Conservation (phyloP, 179 eudicot genomes). For the Kewa caespitosa region DNA sequence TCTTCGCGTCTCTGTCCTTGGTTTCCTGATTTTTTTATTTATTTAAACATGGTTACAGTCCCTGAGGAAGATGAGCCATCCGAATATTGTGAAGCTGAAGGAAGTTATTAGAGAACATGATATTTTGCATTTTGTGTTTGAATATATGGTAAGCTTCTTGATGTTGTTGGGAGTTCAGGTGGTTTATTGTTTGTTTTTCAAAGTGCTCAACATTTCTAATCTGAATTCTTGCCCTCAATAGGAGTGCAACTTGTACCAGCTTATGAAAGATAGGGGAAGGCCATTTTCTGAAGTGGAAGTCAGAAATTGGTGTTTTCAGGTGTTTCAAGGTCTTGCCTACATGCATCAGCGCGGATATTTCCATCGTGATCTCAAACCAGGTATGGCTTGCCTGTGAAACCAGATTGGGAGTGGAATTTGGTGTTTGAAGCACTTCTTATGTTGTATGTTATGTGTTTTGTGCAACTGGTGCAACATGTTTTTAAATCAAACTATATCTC, state of each 20-base stretch:
- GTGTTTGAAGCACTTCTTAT: neutral
- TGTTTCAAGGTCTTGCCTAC: conserved; percentile 91
- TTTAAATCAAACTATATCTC: too few species aligned
- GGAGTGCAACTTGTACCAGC: conserved; percentile 59
- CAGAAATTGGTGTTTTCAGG: conserved; percentile 90
- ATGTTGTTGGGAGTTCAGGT: neutral
- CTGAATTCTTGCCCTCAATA: conserved; percentile 2
- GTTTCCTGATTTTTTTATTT: conserved; percentile 10
- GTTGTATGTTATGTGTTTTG: neutral
- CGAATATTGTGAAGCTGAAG: conserved; percentile 95
- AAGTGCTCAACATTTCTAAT: neutral
- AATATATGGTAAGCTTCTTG: conserved; percentile 69
- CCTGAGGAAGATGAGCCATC: conserved; percentile 89
- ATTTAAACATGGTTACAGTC: conserved; percentile 66
- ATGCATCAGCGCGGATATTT: conserved; percentile 94
- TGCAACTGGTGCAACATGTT: neutral
- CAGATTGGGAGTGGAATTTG: neutral
- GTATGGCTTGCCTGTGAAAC: conserved; percentile 29
- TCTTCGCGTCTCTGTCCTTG: neutral
- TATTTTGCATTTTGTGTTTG: conserved; percentile 87
- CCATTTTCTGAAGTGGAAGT: conserved; percentile 74
- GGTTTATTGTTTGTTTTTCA: neutral
- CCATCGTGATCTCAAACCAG: conserved; percentile 97
- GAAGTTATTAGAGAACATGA: conserved; percentile 93
- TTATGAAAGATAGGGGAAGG: conserved; percentile 47